Conservation (phyloP, 495 filamentous ascomycete species). For the Daldinia grandis region DNA sequence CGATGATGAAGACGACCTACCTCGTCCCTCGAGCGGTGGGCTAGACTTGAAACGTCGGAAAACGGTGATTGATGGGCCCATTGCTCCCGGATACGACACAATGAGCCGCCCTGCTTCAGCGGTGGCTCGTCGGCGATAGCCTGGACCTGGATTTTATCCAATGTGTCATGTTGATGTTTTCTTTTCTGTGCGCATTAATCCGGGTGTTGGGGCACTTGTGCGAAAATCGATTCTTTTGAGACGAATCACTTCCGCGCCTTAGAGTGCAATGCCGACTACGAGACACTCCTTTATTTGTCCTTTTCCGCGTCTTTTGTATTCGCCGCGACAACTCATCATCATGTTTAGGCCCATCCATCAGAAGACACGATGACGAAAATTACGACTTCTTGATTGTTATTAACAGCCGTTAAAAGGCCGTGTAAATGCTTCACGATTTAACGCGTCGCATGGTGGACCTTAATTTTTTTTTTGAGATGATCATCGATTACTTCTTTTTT, state of each 20-base stretch:
- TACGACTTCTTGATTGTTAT: conserved; percentile 53
- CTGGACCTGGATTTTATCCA: neutral
- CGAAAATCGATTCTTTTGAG: conserved; percentile 42
- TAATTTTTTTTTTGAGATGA: conserved; percentile 45
- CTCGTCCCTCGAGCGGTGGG: conserved; percentile 72
- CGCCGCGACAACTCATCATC: conserved; percentile 47
- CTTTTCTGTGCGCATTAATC: conserved; percentile 30
- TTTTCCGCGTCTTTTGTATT: conserved; percentile 48
- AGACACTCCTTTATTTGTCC: conserved; percentile 39
- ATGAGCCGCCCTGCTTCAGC: conserved; percentile 56
- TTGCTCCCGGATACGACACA: conserved; percentile 57
- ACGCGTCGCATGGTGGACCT: conserved; percentile 48
- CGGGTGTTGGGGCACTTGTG: conserved; percentile 35
- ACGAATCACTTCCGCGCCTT: conserved; percentile 22
- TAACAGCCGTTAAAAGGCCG: conserved; percentile 43
- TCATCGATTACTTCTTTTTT: conserved; percentile 35
- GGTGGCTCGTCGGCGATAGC: conserved; percentile 50
- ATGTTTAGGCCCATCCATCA: conserved; percentile 42
- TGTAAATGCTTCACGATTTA: conserved; percentile 49
- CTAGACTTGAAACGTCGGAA: conserved; percentile 84
- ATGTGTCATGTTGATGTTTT: conserved; percentile 5
- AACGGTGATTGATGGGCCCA: conserved; percentile 67
- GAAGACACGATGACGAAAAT: conserved; percentile 52
- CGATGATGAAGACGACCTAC: conserved; percentile 75
- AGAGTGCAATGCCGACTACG: conserved; percentile 34